phyloP scores from a whole-genome alignment of 257 asterid genomes.

The Cinchona pubescens region DNA sequence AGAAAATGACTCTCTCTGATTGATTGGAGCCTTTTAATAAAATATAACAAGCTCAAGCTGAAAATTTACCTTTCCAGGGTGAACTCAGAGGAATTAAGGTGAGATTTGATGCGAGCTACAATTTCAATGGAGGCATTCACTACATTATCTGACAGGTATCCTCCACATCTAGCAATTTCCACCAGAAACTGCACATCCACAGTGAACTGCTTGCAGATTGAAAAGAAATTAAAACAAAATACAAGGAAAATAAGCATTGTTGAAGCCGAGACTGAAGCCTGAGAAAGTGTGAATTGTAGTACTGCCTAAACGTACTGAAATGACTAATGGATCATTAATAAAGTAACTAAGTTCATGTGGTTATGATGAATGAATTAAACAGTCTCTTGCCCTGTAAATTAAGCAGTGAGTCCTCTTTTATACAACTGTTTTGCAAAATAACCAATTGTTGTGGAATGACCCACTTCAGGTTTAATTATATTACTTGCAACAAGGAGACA shows the following conservation, averaged over 20 bases:
- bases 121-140: slow-evolving; percentile 24
- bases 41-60: not conserved
- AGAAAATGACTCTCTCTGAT: not conserved
- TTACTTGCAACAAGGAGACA: not conserved
- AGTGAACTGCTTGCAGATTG: slow-evolving; percentile 47
- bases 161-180: slow-evolving; percentile 59
- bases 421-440: not conserved
- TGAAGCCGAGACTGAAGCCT: not conserved
- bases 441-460: not conserved
- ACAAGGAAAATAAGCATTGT: not conserved
- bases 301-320: not conserved
- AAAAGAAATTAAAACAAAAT: not conserved
- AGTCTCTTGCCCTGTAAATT: not conserved
- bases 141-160: slow-evolving; percentile 42
- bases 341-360: not conserved
- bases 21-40: not conserved
- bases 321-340: not conserved
- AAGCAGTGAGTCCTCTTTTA: not conserved
- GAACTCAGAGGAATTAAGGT: slow-evolving; percentile 33
- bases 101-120: slow-evolving; percentile 31
- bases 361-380: not conserved
- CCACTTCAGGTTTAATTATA: not conserved
- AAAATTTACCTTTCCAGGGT: slow-evolving; percentile 46
- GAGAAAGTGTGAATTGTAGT: not conserved
- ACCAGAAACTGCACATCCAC: slow-evolving; percentile 64